These are phyloP conservation scores for Perilla frutescens DNA, from an alignment of 257 asterid species.

Conservation along the genomic window DNA sequence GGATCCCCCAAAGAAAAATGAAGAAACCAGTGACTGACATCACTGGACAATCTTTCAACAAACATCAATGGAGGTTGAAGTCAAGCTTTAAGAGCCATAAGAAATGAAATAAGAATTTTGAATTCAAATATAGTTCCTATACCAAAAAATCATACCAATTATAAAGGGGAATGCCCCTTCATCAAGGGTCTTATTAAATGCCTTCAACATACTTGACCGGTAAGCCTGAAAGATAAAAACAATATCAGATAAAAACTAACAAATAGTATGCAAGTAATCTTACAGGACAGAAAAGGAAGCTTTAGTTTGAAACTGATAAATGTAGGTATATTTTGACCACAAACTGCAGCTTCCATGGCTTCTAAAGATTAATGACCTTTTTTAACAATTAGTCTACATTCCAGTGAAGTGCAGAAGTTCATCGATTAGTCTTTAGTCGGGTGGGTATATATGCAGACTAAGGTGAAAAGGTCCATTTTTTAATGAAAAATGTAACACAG, in stretches of 20 bases:
- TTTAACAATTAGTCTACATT: conserved; percentile 1
- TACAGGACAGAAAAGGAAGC: conserved; percentile 3
- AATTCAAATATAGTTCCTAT: conserved; percentile 35
- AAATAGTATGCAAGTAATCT: conserved; percentile 24
- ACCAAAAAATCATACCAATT: conserved; percentile 72
- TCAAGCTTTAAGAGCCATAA: conserved; percentile 31
- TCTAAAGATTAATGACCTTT: conserved; percentile 5
- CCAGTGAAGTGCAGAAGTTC: neutral
- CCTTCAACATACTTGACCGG: conserved; percentile 98
- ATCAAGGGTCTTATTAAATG: conserved; percentile 96
- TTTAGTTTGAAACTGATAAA: neutral
- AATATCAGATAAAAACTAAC: conserved; percentile 33
- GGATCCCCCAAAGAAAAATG: conserved; percentile 38
- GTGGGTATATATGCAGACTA: too few species aligned
- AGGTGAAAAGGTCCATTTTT: too few species aligned
- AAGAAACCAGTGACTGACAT: conserved; percentile 30
- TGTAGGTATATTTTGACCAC: neutral
- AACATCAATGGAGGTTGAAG: conserved; percentile 30
- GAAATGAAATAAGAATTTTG: conserved; percentile 2
- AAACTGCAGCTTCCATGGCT: conserved; percentile 20
- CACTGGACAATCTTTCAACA: conserved; percentile 24
- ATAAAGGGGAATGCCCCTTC: conserved; percentile 94
- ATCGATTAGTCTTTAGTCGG: too few species aligned
- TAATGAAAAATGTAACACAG: too few species aligned
- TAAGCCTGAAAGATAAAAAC: conserved; percentile 69